These are phyloP conservation scores for Spongispora temasekensis DNA, from an alignment of 1,284 basidiomycete species.

Conservation along the genomic window DNA sequence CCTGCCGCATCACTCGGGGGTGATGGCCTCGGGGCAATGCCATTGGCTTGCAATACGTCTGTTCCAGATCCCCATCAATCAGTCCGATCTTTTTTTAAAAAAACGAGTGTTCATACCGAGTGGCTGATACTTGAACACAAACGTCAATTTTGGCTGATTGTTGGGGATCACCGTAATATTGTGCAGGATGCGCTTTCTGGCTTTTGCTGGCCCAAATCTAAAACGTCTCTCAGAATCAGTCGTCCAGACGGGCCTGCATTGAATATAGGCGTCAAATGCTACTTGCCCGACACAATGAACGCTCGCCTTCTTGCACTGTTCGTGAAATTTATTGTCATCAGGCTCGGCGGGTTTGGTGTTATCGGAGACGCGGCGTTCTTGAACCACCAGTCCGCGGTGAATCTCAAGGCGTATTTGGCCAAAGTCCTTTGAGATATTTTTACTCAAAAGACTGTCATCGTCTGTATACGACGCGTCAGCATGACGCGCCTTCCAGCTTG, in stretches of 20 bases:
- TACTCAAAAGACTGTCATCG: slow-evolving; percentile 20
- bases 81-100: background rate
- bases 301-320: slow-evolving; percentile 16
- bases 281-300: slow-evolving; percentile 10
- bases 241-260: background rate
- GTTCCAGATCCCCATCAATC: background rate
- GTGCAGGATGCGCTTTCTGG: no score
- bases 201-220: slow-evolving; percentile 12
- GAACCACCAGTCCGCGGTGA: background rate
- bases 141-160: slow-evolving; percentile 5
- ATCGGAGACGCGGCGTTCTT: accelerated
- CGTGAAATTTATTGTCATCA: slow-evolving; percentile 7
- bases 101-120: slow-evolving; percentile 12
- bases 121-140: slow-evolving; percentile 22
- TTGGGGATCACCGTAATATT: background rate
- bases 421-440: slow-evolving; percentile 4
- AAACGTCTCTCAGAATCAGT: background rate
- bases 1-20: no score
- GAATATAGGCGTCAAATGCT: no score
- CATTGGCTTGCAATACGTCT: slow-evolving; percentile 24
- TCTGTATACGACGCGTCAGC: slow-evolving; percentile 7
- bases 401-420: slow-evolving; percentile 16
- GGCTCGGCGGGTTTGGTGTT: background rate
- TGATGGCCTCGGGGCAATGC: slow-evolving; percentile 14
- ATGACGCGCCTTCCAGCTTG: background rate